Evolutionary conservation across 768 basidiomycete genomes (phyloP), one percentile per base, ranked within the genome.

Genomic region (Kwoniella shandongensis): DNA sequence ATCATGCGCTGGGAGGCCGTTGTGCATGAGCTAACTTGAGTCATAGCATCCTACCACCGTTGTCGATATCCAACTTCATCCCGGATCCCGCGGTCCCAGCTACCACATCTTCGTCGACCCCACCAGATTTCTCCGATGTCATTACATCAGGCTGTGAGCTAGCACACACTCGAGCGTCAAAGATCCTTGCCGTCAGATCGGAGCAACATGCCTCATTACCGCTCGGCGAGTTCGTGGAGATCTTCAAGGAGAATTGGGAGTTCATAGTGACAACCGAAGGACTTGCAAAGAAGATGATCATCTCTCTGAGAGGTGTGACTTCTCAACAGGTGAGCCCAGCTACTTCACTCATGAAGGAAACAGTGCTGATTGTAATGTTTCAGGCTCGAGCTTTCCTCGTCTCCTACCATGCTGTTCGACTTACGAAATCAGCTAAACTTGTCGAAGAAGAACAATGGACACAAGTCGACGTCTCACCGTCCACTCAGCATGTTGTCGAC

Each of bases 361-460:
- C 23, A 29, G 22, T 20, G 10, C 12, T 11, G 40, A 3, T 15
- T 13, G 15, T n/a, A 12, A 51, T n/a, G n/a, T 36, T 35, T 66
- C 56, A 92, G 86, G 89, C 92, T 5, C 93, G 92, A 78, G 78
- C 83, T 10, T 99, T 93, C 79, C 79, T 99, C 25, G 85, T 88
- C 68, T 77, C 80, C 0, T 97, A 93, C 78, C 96, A 99, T 71
- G 86, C 91, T 64, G 77, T 81, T 11, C 82, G 88, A 48, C 83
- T 98, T 41, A 83, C 86, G 2, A 82, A 82, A 53, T 88, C 87
- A 2, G 93, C 94, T 25, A 90, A 88, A 73, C 78, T 90, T 25
- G 94, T 99, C 7, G 92, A 98, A 75, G 91, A 97, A 64, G 96
- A 99, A 72, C 88, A 87, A 58, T 98, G 96, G 96, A 84, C 81